Percentiles rank a stretch among this genome's conserved stretches.
These are phyloP conservation scores for Aquilaria yunnanensis DNA, from an alignment of 345 rosid species.

Conservation along the genomic window DNA sequence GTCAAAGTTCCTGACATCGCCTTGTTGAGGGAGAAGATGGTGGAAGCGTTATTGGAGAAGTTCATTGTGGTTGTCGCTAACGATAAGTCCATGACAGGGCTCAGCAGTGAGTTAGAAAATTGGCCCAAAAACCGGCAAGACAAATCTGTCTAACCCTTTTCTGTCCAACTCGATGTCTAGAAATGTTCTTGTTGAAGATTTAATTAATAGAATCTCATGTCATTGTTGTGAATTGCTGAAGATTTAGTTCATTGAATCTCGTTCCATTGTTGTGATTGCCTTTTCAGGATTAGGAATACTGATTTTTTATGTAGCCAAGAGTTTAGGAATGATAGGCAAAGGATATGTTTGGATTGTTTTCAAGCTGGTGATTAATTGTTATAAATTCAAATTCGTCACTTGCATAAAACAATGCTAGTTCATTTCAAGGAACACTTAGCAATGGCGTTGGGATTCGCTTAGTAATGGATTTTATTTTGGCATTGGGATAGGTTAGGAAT, in stretches of 20 bases:
- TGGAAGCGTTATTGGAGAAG: neutral
- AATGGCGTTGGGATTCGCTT: slow-evolving; percentile 54
- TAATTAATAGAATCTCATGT: no score
- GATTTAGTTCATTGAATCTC: slow-evolving; percentile 66
- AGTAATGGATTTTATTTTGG: slow-evolving; percentile 44
- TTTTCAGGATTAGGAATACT: slow-evolving; percentile 42
- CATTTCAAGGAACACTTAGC: slow-evolving; percentile 54
- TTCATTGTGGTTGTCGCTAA: no score
- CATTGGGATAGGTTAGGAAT: slow-evolving; percentile 71
- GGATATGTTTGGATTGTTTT: slow-evolving; percentile 86
- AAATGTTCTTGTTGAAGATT: no score
- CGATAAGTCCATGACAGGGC: slow-evolving; percentile 48
- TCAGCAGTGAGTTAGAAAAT: slow-evolving; percentile 41
- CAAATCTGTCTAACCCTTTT: no score
- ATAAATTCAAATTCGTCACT: slow-evolving; percentile 48
- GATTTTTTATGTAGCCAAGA: slow-evolving; percentile 65
- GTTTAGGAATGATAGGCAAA: slow-evolving; percentile 70
- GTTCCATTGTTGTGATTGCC: slow-evolving; percentile 60
- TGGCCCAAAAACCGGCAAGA: no score
- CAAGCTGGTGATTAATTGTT: slow-evolving; percentile 71
- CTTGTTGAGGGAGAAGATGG: no score
- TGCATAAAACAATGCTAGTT: slow-evolving; percentile 21
- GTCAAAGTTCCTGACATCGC: slow-evolving; percentile 94
- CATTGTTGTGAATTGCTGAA: slow-evolving; percentile 31
- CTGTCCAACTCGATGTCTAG: no score